phyloP scores from a whole-genome alignment of 306 rosid species.

The Canavalia ensiformis region DNA sequence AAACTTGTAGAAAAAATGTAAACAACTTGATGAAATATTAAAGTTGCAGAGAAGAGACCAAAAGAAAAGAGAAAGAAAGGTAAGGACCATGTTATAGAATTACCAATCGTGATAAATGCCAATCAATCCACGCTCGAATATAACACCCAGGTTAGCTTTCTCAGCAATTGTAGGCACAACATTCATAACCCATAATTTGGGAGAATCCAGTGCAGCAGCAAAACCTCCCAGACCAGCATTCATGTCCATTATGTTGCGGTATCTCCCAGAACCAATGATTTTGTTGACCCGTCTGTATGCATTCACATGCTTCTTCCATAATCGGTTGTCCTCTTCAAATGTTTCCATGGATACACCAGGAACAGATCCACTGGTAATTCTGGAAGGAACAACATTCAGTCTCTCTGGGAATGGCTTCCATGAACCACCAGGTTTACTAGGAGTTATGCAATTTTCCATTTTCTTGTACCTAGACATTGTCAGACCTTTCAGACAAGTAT shows the following conservation, averaged over 20 bases:
- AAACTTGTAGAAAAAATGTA: neutral
- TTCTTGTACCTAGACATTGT: conserved; percentile 69
- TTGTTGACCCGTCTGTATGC: conserved; percentile 80
- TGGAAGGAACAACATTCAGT: conserved; percentile 67
- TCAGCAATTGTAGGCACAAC: conserved; percentile 79
- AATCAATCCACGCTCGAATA: conserved; percentile 81
- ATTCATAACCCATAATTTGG: conserved; percentile 88
- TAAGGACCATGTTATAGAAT: conserved; percentile 16
- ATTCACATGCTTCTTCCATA: conserved; percentile 85
- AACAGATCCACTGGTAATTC: conserved; percentile 68
- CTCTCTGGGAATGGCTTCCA: conserved; percentile 82
- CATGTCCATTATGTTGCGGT: conserved; percentile 87
- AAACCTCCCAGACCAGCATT: conserved; percentile 92
- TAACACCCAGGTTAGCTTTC: conserved; percentile 73
- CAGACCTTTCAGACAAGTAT: conserved; percentile 40
- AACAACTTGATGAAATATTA: neutral
- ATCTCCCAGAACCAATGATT: conserved; percentile 69
- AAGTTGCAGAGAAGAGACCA: neutral
- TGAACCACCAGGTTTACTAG: conserved; percentile 48
- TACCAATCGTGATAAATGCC: conserved; percentile 91
- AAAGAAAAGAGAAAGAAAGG: neutral
- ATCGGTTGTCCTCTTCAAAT: conserved; percentile 63
- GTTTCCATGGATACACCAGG: conserved; percentile 61
- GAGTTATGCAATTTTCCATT: conserved; percentile 76
- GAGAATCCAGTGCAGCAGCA: conserved; percentile 85